A percentile compares a stretch with the other conserved stretches of the same genome.
phyloP scores from a whole-genome alignment of 331 rosid species.

The Stylosanthes scabra region DNA sequence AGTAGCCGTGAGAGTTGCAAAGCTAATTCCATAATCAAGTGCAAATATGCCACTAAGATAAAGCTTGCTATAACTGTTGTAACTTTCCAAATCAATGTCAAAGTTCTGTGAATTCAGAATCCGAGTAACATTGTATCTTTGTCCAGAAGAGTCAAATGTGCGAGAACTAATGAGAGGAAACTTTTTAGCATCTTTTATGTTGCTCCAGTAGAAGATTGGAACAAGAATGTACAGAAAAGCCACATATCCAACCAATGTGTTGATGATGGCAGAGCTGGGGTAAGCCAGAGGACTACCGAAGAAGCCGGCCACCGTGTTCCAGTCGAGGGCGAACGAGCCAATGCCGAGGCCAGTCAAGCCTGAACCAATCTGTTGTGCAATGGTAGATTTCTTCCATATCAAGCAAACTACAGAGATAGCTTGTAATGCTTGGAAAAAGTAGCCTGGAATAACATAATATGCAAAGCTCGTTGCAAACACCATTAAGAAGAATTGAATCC shows the following conservation, averaged over 20 bases:
- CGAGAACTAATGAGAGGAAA: slow-evolving; percentile 72
- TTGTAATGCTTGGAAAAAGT: slow-evolving; percentile 67
- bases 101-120: slow-evolving; percentile 55
- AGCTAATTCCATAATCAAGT: slow-evolving; percentile 73
- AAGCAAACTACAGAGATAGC: slow-evolving; percentile 66
- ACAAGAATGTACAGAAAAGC: slow-evolving; percentile 45
- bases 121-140: slow-evolving; percentile 52
- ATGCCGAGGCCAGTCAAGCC: slow-evolving; percentile 77
- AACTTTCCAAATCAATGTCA: slow-evolving; percentile 48
- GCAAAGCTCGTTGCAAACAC: slow-evolving; percentile 67
- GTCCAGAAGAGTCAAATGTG: slow-evolving; percentile 65
- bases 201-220: slow-evolving; percentile 74
- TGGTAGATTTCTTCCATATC: slow-evolving; percentile 75
- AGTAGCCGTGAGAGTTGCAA: slow-evolving; percentile 72
- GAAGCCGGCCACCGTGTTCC: slow-evolving; percentile 80
- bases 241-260: slow-evolving; percentile 61
- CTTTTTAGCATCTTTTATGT: slow-evolving; percentile 65
- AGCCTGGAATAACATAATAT: slow-evolving; percentile 74
- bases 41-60: slow-evolving; percentile 71
- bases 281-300: slow-evolving; percentile 69
- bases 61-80: slow-evolving; percentile 72
- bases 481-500: slow-evolving; percentile 79
- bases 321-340: slow-evolving; percentile 75
- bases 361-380: slow-evolving; percentile 85
- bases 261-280: slow-evolving; percentile 73